Percentiles rank a stretch among this genome's conserved stretches.
Evolutionary conservation across 208 protist species (phyloP).

Genomic region (Crithidia acanthocephali): DNA sequence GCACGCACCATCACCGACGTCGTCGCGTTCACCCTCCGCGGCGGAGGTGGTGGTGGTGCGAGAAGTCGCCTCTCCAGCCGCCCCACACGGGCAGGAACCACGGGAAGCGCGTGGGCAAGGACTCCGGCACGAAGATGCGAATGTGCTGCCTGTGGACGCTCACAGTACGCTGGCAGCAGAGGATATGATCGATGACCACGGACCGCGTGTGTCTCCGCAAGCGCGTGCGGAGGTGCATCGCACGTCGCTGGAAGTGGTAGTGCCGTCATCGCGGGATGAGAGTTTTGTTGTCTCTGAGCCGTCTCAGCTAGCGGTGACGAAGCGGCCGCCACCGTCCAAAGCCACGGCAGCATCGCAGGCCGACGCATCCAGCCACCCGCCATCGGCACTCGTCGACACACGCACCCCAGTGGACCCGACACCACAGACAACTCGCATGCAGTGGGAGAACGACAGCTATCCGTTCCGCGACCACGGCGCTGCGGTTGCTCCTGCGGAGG

Average conservation of each 20-base stretch:
- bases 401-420: background rate
- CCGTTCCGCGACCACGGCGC: too few relatives aligned
- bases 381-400: background rate
- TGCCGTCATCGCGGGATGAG: background rate
- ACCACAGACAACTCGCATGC: too few relatives aligned
- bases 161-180: too few relatives aligned
- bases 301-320: background rate
- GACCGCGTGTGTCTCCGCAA: background rate
- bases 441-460: too few relatives aligned
- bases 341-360: background rate
- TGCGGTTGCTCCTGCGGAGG: too few relatives aligned
- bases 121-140: too few relatives aligned
- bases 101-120: background rate
- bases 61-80: background rate
- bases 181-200: too few relatives aligned
- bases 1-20: background rate
- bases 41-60: constrained; percentile 21
- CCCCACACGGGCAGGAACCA: background rate
- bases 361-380: background rate
- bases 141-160: too few relatives aligned
- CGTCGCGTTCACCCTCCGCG: background rate
- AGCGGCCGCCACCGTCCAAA: background rate
- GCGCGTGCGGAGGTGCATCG: background rate
- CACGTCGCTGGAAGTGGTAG: background rate
- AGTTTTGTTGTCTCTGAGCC: background rate